Evolutionary conservation across 176 grass and related monocot genomes (phyloP).

Genomic region (Oryza punctata): DNA sequence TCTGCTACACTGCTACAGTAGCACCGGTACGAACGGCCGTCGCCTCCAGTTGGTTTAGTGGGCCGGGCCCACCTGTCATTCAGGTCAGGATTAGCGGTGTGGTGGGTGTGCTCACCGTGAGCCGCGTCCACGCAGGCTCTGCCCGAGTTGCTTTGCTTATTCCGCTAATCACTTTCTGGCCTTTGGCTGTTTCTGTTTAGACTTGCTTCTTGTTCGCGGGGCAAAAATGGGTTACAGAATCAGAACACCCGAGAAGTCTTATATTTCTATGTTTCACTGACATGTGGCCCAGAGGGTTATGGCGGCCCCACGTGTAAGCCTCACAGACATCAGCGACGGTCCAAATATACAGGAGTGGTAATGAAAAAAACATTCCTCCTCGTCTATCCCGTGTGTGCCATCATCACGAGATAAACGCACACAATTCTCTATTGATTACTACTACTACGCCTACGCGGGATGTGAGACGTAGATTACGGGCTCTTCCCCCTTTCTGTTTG

Average conservation of each 20-base stretch:
- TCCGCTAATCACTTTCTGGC: neutral
- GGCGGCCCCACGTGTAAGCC: neutral
- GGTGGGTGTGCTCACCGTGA: slow-evolving; percentile 3
- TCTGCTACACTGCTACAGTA: neutral
- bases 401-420: neutral
- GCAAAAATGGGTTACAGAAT: neutral
- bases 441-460: too few relatives aligned
- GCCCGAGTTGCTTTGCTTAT: neutral
- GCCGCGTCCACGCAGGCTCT: slow-evolving; percentile 33
- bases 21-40: slow-evolving; percentile 2
- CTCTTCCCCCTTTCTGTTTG: slow-evolving; percentile 1
- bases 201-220: neutral
- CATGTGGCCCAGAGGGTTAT: neutral
- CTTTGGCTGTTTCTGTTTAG: slow-evolving; percentile 14
- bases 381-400: slow-evolving; percentile 23
- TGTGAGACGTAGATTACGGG: neutral
- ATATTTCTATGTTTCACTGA: neutral
- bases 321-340: neutral
- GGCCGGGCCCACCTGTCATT: neutral
- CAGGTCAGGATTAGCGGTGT: neutral
- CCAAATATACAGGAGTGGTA: neutral
- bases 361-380: neutral
- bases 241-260: neutral
- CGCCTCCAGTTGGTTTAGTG: neutral
- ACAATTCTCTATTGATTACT: slow-evolving; percentile 38